Percentiles rank a stretch among this genome's conserved stretches.
Evolutionary conservation across 2,329 filamentous ascomycete species (phyloP).

Genomic region (Penicillium nordicum): DNA sequence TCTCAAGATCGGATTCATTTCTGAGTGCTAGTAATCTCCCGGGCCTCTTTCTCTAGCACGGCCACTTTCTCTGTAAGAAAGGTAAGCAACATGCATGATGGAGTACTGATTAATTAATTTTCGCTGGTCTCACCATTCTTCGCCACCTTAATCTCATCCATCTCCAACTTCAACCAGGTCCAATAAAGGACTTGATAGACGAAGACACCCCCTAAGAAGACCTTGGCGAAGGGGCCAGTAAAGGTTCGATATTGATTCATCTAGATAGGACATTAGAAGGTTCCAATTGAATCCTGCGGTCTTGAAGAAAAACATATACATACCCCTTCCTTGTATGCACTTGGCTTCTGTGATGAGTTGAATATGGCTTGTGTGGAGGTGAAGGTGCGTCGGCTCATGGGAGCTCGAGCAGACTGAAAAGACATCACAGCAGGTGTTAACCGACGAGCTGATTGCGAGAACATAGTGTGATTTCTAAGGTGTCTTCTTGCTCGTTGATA

Average conservation of each 20-base stretch:
- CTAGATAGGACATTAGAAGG: conserved; percentile 23
- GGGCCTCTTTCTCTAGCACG: conserved; percentile 35
- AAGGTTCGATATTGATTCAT: conserved; percentile 41
- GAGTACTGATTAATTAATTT: neutral
- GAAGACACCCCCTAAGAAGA: conserved; percentile 48
- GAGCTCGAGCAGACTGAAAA: conserved; percentile 7
- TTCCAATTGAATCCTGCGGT: neutral
- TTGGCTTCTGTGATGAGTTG: conserved; percentile 7
- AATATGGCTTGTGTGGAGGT: conserved; percentile 7
- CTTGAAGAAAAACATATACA: neutral
- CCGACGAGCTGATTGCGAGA: conserved; percentile 1
- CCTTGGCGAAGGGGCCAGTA: conserved; percentile 45
- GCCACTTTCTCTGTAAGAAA: conserved; percentile 32
- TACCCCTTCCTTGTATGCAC: conserved; percentile 32
- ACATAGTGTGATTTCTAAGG: neutral
- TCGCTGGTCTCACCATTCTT: conserved; percentile 36
- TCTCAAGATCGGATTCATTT: conserved; percentile 18
- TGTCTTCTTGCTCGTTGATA: neutral
- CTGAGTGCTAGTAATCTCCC: conserved; percentile 30
- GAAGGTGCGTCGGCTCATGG: conserved; percentile 1
- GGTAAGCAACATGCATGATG: neutral
- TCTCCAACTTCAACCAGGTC: conserved; percentile 48
- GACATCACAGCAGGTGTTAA: neutral
- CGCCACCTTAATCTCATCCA: conserved; percentile 42
- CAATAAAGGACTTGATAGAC: conserved; percentile 50